These are phyloP conservation scores for Saitozyma podzolica DNA, from an alignment of 768 basidiomycete species.

Conservation along the genomic window DNA sequence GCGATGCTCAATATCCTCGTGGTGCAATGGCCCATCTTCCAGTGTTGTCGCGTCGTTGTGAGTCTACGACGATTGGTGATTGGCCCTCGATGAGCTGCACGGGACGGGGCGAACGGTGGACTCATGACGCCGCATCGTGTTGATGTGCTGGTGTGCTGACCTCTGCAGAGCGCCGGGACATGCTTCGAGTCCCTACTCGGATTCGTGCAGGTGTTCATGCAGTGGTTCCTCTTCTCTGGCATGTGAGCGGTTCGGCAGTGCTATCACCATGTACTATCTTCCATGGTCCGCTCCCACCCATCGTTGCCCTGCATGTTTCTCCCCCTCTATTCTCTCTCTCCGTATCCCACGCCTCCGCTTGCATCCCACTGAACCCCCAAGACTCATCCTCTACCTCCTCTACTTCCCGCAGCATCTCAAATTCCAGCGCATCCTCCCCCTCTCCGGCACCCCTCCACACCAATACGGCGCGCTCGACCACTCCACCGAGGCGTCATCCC, in stretches of 20 bases:
- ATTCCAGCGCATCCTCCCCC: constrained; percentile 54
- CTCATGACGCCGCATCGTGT: not conserved
- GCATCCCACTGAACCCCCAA: constrained; percentile 44
- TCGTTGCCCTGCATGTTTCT: too few species aligned
- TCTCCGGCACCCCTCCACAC: constrained; percentile 11
- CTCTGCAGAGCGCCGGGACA: constrained; percentile 61
- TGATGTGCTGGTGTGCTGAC: not conserved
- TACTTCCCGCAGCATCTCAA: constrained; percentile 88
- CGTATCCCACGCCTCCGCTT: too few species aligned
- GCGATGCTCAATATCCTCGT: constrained; percentile 84
- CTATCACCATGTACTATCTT: not conserved
- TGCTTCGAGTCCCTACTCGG: constrained; percentile 82
- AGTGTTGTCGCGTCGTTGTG: constrained; percentile 76
- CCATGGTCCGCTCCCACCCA: too few species aligned
- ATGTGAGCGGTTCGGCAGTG: constrained; percentile 60
- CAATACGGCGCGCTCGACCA: constrained; percentile 17
- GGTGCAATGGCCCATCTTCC: constrained; percentile 77
- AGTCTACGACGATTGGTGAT: constrained; percentile 40
- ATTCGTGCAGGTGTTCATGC: constrained; percentile 73
- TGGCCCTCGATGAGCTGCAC: too few species aligned
- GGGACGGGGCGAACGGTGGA: not conserved
- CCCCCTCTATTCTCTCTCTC: too few species aligned
- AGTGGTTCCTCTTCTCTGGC: constrained; percentile 80
- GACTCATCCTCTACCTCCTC: constrained; percentile 83
- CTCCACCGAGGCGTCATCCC: not conserved